Evolutionary conservation across 768 basidiomycete species (phyloP).

Genomic region (Boletellus sp.): DNA sequence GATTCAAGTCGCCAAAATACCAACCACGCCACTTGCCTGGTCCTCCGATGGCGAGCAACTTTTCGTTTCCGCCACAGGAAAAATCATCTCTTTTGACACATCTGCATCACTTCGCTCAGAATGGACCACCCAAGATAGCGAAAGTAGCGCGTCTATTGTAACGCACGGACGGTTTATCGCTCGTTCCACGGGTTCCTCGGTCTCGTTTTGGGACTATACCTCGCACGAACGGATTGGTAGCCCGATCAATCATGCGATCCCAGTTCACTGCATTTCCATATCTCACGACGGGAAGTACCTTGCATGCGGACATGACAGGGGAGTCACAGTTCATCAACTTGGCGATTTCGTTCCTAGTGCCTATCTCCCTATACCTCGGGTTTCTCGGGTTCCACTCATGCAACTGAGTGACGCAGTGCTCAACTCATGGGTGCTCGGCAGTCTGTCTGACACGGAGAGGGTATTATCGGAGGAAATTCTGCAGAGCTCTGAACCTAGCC

Average conservation of each 20-base stretch:
- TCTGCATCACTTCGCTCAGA: not conserved
- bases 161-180: not conserved
- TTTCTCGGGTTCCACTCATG: not conserved
- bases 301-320: not conserved
- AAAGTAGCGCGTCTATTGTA: not conserved
- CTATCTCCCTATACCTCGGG: not conserved
- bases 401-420: not conserved
- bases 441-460: not conserved
- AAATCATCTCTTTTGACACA: not conserved
- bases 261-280: not conserved
- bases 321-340: constrained; percentile 2
- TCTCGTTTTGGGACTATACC: constrained; percentile 8
- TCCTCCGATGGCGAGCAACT: not conserved
- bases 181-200: not conserved
- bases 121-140: not conserved
- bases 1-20: not conserved
- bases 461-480: not conserved
- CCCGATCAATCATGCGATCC: not conserved
- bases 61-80: not conserved
- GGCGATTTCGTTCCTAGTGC: not conserved
- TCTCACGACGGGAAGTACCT: too few relatives aligned
- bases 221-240: not conserved
- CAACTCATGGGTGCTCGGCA: not conserved
- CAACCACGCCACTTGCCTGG: not conserved
- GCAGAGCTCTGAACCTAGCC: not conserved